Percentiles rank a stretch among this genome's conserved stretches.
Evolutionary conservation across 2,329 filamentous ascomycete species (phyloP).

Genomic region (Nemania sp.): DNA sequence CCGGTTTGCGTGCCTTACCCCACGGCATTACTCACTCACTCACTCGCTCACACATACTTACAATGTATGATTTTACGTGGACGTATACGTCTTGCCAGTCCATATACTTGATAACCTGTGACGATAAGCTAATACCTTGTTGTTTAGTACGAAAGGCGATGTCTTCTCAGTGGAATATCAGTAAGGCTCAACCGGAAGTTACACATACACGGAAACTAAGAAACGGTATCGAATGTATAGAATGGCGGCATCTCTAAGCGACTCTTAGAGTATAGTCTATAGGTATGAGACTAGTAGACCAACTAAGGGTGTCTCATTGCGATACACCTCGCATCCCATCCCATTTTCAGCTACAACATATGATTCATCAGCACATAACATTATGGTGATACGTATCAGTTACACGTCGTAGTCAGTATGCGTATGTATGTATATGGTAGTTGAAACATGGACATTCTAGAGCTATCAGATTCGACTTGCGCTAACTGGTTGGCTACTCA

Average conservation of each 20-base stretch:
- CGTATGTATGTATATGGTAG: too few relatives aligned
- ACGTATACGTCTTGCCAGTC: too few relatives aligned
- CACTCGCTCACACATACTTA: slow-evolving; percentile 12
- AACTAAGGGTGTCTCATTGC: neutral
- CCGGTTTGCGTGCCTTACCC: neutral
- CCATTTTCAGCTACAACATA: slow-evolving; percentile 17
- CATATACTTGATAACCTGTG: too few relatives aligned
- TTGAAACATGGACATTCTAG: neutral
- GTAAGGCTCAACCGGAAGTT: neutral
- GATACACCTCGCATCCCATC: neutral
- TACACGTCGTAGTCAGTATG: slow-evolving; percentile 5
- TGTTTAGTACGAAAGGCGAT: neutral
- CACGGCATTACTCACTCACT: neutral
- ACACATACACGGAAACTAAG: neutral
- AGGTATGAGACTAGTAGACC: neutral
- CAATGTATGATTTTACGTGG: slow-evolving; percentile 1
- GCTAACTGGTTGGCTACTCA: neutral
- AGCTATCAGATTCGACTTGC: neutral
- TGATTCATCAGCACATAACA: slow-evolving; percentile 23
- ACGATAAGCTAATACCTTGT: too few relatives aligned
- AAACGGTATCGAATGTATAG: neutral
- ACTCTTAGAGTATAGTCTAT: neutral
- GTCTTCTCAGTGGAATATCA: neutral
- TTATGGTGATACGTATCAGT: slow-evolving; percentile 10
- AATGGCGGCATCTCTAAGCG: neutral